phyloP scores from a whole-genome alignment of 2,329 filamentous ascomycete species.

The Calonectria montana region DNA sequence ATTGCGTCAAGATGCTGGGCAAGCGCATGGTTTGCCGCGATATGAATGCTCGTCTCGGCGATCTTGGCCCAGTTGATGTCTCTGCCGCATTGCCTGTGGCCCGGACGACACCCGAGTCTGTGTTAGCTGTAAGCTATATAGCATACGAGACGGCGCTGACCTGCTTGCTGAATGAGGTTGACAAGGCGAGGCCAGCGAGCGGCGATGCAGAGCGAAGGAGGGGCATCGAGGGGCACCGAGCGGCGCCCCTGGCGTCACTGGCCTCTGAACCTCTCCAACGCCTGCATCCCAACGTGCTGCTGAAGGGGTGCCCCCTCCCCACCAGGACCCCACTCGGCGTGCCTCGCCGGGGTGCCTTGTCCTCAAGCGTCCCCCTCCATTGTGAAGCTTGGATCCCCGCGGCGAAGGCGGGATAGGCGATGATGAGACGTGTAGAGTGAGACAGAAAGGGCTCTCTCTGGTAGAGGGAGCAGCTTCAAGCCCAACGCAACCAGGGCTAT shows the following conservation, averaged over 20 bases:
- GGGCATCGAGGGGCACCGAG: constrained; percentile 32
- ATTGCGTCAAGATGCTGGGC: constrained; percentile 20
- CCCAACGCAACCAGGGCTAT: constrained; percentile 9
- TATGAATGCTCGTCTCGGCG: constrained; percentile 20
- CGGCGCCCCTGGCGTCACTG: constrained; percentile 34
- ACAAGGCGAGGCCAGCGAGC: constrained; percentile 8
- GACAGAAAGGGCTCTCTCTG: not conserved
- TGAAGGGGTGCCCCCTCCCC: constrained; percentile 27
- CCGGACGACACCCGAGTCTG: not conserved
- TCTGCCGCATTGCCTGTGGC: not conserved
- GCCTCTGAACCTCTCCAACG: constrained; percentile 5
- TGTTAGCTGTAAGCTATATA: not conserved
- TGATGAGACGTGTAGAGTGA: not conserved
- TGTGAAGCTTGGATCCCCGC: constrained; percentile 26
- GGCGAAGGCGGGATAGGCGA: constrained; percentile 31
- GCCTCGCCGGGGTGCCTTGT: constrained; percentile 35
- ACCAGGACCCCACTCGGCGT: constrained; percentile 39
- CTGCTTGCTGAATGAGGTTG: constrained; percentile 8
- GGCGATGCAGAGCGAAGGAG: constrained; percentile 23
- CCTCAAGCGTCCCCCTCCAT: constrained; percentile 28
- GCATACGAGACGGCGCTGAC: not conserved
- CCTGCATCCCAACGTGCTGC: constrained; percentile 6
- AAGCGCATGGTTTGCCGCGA: constrained; percentile 14
- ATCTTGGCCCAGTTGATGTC: constrained; percentile 15
- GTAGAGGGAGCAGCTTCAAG: not conserved